Evolutionary conservation across 1,284 basidiomycete genomes (phyloP).

Genomic region (Porphyrellus sp.): DNA sequence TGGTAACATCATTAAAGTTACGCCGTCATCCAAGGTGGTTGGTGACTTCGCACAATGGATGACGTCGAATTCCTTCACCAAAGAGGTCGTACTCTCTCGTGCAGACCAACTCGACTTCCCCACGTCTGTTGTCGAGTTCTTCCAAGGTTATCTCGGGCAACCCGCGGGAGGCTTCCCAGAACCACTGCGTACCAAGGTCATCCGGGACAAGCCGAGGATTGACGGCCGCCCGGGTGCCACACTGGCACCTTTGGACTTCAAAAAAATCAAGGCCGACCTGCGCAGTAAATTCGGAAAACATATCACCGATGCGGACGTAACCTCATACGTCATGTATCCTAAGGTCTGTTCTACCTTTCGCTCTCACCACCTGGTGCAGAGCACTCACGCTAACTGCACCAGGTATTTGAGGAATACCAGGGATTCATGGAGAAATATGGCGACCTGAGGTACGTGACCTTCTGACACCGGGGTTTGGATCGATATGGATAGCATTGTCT

Average conservation of each 20-base stretch:
- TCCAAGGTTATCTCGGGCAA: conserved; percentile 97
- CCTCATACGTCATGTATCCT: conserved; percentile 95
- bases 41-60: conserved; percentile 99
- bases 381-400: conserved; percentile 16
- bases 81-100: conserved; percentile 82
- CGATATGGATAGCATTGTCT: conserved; percentile 16
- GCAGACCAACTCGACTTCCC: conserved; percentile 97
- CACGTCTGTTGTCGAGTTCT: conserved; percentile 92
- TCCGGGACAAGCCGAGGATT: conserved; percentile 92
- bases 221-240: conserved; percentile 89
- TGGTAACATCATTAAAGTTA: conserved; percentile 99
- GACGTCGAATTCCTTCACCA: conserved; percentile 90
- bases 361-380: conserved; percentile 7
- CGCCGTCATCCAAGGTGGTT: conserved; percentile 98
- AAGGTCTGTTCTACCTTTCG: conserved; percentile 51
- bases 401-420: conserved; percentile 98
- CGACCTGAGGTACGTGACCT: conserved; percentile 72
- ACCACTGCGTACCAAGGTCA: conserved; percentile 86
- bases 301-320: conserved; percentile 91
- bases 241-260: conserved; percentile 90
- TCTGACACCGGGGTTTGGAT: conserved; percentile 11
- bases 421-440: conserved; percentile 93
- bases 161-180: conserved; percentile 99
- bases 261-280: conserved; percentile 91
- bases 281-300: conserved; percentile 92